Conservation (phyloP, 441 rosid genomes). For the Croton laevigatus region DNA sequence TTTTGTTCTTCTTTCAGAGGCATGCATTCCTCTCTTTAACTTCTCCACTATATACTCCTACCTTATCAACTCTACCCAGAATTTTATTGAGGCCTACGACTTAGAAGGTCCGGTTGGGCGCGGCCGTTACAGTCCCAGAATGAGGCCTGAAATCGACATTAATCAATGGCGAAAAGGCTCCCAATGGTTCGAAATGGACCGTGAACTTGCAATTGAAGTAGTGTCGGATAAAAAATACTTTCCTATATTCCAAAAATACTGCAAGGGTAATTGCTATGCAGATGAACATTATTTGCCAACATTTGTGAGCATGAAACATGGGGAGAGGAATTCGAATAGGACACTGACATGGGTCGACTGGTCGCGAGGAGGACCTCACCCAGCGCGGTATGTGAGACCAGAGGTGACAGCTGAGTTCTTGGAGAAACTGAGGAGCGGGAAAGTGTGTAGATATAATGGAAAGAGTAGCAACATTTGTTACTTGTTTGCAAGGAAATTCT, state of each 20-base stretch:
- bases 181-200: slow-evolving; percentile 82
- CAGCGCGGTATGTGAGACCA: slow-evolving; percentile 43
- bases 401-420: slow-evolving; percentile 58
- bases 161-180: slow-evolving; percentile 82
- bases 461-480: slow-evolving; percentile 47
- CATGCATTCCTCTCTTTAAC: slow-evolving; percentile 90
- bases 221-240: slow-evolving; percentile 57
- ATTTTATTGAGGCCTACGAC: slow-evolving; percentile 59
- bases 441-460: slow-evolving; percentile 54
- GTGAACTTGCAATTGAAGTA: slow-evolving; percentile 55
- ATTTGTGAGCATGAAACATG: slow-evolving; percentile 38
- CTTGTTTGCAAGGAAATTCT: slow-evolving; percentile 88
- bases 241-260: slow-evolving; percentile 45
- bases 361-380: slow-evolving; percentile 80
- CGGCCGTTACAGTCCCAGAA: slow-evolving; percentile 51
- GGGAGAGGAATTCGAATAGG: slow-evolving; percentile 55
- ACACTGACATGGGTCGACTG: slow-evolving; percentile 90
- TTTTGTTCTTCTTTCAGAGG: slow-evolving; percentile 74
- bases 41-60: slow-evolving; percentile 71
- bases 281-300: slow-evolving; percentile 94
- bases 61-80: slow-evolving; percentile 50
- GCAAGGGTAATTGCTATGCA: slow-evolving; percentile 53
- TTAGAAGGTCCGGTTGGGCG: slow-evolving; percentile 53
- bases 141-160: slow-evolving; percentile 51
- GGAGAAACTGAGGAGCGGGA: slow-evolving; percentile 52